Base-by-base conservation (phyloP, 768 basidiomycete genomes). In the Mrakia blollopis region DNA sequence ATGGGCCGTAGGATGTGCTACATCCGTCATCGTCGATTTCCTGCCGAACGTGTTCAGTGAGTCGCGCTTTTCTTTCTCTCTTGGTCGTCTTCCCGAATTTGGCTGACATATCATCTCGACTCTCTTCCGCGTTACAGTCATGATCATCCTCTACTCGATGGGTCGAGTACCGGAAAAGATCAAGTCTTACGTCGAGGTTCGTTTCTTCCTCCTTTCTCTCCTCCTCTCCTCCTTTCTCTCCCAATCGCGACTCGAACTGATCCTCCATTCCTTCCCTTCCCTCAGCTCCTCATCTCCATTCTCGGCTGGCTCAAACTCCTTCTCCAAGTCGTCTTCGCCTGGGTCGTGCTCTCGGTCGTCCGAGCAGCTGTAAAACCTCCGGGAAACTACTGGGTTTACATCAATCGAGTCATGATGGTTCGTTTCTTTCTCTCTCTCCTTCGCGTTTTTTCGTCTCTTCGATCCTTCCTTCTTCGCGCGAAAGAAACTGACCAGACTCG, bases 311-410 rank as follows among this genome's bases (percentile, higher is more conserved):
- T 92, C 37, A 92, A 92, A 81, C 84, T 92, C 11, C 84, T 87
- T 3, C 85, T 92, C 13, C 89, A 90, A 78, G 85, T 89, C 4
- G 82, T 88, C 4, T 91, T 90, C 89, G 87, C 88, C 68, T 93
- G 92, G 92, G 88, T 92, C 79, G 85, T 88, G 30, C 84, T 92
- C 63, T 90, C 90, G 25, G 86, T 88, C 71, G 87, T 90, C 78
- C 87, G 87, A 60, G 82, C 86, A 1, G 83, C 88, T 32, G 87
- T 89, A 80, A 81, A 88, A 6, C 91, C 91, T 18, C 86, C 89
- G 0, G 89, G 88, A 16, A 81, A 83, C 1, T 91, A 91, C 79
- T 92, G 91, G 92, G 81, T 84, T 6, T 86, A 87, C 75, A 83
- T 91, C 74, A 91, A 92, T 80, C 88, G 89, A 28, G 86, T 90